Percentiles rank a stretch among this genome's conserved stretches.
phyloP scores from a whole-genome alignment of 345 rosid species.

The Citrus australasica region DNA sequence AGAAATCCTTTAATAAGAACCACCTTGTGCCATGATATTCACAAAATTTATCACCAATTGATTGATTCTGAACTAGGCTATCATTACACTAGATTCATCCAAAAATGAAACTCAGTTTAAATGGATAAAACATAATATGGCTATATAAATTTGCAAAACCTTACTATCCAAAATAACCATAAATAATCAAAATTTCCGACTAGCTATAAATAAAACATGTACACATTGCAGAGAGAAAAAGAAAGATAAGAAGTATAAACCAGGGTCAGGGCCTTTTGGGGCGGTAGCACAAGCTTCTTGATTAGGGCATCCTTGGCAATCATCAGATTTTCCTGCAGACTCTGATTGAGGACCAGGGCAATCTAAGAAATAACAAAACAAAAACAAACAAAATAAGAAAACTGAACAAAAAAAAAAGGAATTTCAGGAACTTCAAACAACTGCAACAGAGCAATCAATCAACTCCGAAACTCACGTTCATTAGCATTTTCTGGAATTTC shows the following conservation, averaged over 20 bases:
- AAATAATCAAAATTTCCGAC: not conserved
- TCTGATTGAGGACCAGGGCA: conserved; percentile 88
- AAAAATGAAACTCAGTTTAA: not conserved
- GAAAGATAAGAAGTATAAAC: conserved; percentile 28
- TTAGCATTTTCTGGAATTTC: conserved; percentile 67
- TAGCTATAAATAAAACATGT: not conserved
- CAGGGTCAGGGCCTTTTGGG: conserved; percentile 98
- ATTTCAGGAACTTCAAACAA: not conserved
- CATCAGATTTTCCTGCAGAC: conserved; percentile 75
- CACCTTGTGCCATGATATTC: not conserved
- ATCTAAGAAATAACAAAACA: conserved; percentile 35
- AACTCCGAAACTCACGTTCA: conserved; percentile 25
- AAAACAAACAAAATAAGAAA: not conserved
- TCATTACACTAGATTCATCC: not conserved
- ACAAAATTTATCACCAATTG: not conserved
- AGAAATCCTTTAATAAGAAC: not conserved
- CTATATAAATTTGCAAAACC: not conserved
- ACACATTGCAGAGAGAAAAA: not conserved
- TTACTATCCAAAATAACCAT: not conserved
- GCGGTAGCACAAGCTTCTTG: conserved; percentile 88
- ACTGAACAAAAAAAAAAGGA: not conserved
- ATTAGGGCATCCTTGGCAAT: conserved; percentile 90
- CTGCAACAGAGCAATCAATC: not conserved
- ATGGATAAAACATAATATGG: not conserved
- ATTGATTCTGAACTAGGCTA: not conserved